phyloP scores from a whole-genome alignment of 306 rosid species.

The Abrus pulchellus region DNA sequence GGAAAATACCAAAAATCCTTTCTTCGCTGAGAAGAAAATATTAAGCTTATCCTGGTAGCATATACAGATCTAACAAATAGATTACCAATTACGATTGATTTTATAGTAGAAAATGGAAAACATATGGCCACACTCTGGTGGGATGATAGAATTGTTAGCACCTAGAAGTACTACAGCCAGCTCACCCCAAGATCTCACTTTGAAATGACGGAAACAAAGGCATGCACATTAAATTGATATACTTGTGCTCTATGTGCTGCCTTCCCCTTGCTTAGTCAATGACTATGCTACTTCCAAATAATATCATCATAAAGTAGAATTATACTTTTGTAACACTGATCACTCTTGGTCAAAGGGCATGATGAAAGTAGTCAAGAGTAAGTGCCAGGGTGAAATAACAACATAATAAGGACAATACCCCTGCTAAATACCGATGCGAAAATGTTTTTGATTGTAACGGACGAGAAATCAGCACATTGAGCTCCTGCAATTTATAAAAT shows the following conservation, averaged over 20 bases:
- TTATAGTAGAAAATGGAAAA: not conserved
- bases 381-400: slow-evolving; percentile 4
- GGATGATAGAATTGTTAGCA: not conserved
- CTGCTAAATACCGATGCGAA: slow-evolving; percentile 88
- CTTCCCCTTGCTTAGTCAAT: not conserved
- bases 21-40: not conserved
- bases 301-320: slow-evolving; percentile 7
- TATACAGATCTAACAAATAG: slow-evolving; percentile 10
- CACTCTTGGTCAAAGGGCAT: slow-evolving; percentile 14
- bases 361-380: not conserved
- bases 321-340: not conserved
- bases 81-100: not conserved
- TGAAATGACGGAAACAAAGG: not conserved
- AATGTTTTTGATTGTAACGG: slow-evolving; percentile 88
- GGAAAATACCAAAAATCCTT: not conserved
- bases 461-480: slow-evolving; percentile 70
- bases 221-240: slow-evolving; percentile 22
- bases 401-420: slow-evolving; percentile 62
- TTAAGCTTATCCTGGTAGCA: slow-evolving; percentile 14
- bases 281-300: slow-evolving; percentile 23
- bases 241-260: slow-evolving; percentile 17
- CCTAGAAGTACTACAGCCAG: not conserved
- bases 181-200: slow-evolving; percentile 30
- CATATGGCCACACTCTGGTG: not conserved
- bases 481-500: slow-evolving; percentile 70